Evolutionary conservation across 768 basidiomycete genomes (phyloP).

Genomic region (Lentinula sp.): DNA sequence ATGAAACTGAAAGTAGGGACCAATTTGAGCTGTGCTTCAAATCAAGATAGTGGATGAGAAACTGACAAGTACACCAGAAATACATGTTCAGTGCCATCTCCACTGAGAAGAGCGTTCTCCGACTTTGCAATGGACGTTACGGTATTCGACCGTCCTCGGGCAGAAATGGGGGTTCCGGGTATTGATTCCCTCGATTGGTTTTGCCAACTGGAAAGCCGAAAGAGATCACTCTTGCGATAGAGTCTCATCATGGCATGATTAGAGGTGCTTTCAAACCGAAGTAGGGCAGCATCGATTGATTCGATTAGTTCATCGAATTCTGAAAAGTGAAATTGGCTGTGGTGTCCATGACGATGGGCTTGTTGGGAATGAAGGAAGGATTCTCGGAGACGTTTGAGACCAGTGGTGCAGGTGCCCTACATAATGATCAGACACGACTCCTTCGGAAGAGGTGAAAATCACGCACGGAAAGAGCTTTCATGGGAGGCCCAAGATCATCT

Average conservation of each 20-base stretch:
- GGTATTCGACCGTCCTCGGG: conserved; percentile 7
- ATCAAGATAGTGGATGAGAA: conserved; percentile 21
- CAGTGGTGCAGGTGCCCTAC: conserved; percentile 55
- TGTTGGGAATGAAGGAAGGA: conserved; percentile 48
- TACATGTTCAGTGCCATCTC: conserved; percentile 67
- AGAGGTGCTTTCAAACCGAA: conserved; percentile 74
- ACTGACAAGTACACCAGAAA: conserved; percentile 88
- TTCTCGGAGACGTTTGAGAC: conserved; percentile 58
- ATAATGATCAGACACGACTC: neutral
- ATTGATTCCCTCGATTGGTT: neutral
- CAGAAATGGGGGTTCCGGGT: neutral
- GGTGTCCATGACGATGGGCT: conserved; percentile 17
- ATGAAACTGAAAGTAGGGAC: conserved; percentile 60
- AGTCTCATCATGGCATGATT: conserved; percentile 78
- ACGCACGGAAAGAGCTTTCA: conserved; percentile 68
- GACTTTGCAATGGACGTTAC: conserved; percentile 17
- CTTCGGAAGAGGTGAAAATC: neutral
- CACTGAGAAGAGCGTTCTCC: conserved; percentile 34
- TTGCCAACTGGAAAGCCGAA: conserved; percentile 11
- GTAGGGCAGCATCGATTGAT: conserved; percentile 61
- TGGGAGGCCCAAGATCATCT: conserved; percentile 73
- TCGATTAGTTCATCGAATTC: conserved; percentile 64
- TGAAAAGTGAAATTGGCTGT: conserved; percentile 33
- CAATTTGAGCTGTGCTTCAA: neutral
- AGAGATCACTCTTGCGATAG: conserved; percentile 47